These are phyloP conservation scores for Microbotryum intermedium DNA, from an alignment of 1,284 basidiomycete genomes.

Conservation along the genomic window DNA sequence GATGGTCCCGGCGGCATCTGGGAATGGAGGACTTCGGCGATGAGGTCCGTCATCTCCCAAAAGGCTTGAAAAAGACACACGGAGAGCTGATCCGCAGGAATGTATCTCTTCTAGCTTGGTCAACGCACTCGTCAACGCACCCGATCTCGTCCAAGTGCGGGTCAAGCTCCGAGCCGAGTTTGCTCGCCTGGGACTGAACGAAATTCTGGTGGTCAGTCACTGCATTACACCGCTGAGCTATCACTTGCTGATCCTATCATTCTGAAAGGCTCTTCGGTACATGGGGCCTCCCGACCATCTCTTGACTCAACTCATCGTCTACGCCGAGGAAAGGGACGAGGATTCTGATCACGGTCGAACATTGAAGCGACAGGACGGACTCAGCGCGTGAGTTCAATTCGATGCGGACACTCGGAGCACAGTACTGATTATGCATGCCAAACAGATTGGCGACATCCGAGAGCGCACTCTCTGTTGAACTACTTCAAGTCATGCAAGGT, in stretches of 20 bases:
- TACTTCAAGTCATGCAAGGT: too few species aligned
- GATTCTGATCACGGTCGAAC: constrained; percentile 59
- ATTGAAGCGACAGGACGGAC: constrained; percentile 45
- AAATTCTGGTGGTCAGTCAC: constrained; percentile 63
- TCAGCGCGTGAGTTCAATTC: too few species aligned
- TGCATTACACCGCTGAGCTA: background rate
- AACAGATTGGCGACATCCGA: too few species aligned
- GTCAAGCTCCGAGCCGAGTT: constrained; percentile 72
- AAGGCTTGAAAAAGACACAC: background rate
- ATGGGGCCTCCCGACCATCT: constrained; percentile 64
- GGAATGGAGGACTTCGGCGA: constrained; percentile 67
- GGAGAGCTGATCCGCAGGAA: background rate
- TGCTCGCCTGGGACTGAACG: constrained; percentile 66
- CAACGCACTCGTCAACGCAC: constrained; percentile 70
- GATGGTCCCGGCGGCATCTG: constrained; percentile 58
- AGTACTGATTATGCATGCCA: too few species aligned
- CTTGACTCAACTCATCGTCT: constrained; percentile 65
- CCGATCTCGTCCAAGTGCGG: constrained; percentile 67
- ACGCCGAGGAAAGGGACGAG: constrained; percentile 77
- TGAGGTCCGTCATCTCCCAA: constrained; percentile 45
- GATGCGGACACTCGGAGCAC: too few species aligned
- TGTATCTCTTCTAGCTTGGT: constrained; percentile 44
- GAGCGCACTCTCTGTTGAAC: too few species aligned
- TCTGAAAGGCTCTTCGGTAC: constrained; percentile 57
- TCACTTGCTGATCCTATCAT: background rate